phyloP scores from a whole-genome alignment of 2,329 filamentous ascomycete species.

The Apiospora aurea region DNA sequence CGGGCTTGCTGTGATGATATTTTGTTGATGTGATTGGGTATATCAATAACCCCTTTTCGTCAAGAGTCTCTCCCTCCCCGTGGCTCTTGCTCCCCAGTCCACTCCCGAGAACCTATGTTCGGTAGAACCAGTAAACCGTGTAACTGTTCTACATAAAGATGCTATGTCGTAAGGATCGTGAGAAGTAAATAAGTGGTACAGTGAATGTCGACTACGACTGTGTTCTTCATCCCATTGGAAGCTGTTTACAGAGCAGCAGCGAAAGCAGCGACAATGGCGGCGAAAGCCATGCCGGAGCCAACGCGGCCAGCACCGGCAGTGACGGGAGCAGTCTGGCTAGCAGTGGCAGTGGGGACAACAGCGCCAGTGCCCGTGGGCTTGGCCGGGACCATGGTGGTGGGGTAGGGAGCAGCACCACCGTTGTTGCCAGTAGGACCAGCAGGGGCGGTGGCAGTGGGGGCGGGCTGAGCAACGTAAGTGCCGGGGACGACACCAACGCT shows the following conservation, averaged over 20 bases:
- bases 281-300: slow-evolving; percentile 53
- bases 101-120: not conserved
- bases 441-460: slow-evolving; percentile 44
- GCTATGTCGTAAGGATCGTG: slow-evolving; percentile 62
- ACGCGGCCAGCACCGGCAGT: slow-evolving; percentile 45
- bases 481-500: slow-evolving; percentile 39
- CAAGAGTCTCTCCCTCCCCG: not conserved
- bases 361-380: slow-evolving; percentile 47
- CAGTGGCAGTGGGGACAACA: slow-evolving; percentile 34
- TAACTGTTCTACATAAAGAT: slow-evolving; percentile 15
- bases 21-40: slow-evolving; percentile 10
- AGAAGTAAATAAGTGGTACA: slow-evolving; percentile 50
- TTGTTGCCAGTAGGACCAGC: slow-evolving; percentile 40
- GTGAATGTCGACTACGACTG: not conserved
- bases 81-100: not conserved
- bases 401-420: slow-evolving; percentile 40
- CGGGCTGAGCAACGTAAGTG: slow-evolving; percentile 30
- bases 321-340: slow-evolving; percentile 35
- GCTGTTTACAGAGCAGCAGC: slow-evolving; percentile 34
- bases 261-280: slow-evolving; percentile 53
- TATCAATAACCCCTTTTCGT: not conserved
- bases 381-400: slow-evolving; percentile 44
- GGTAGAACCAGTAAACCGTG: slow-evolving; percentile 23
- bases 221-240: not conserved
- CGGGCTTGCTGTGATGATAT: slow-evolving; percentile 18